Base-by-base conservation (phyloP, 495 filamentous ascomycete species). In the Penicillium angulare region DNA sequence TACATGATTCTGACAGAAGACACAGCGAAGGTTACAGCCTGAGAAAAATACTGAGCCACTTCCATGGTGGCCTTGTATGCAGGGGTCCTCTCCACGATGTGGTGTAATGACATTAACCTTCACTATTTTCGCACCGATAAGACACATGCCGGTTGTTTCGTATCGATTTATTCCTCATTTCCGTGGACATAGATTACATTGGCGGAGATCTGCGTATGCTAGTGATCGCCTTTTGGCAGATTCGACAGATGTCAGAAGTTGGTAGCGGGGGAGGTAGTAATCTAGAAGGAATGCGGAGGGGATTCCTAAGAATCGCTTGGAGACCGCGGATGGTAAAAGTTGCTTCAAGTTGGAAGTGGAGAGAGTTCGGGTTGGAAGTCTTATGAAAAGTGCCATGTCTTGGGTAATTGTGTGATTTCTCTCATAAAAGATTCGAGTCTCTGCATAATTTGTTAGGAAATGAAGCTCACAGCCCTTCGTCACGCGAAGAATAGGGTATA, bases 71-170 rank as follows among this genome's bases (percentile, higher is more conserved):
- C 87, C 87, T 62, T 90, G 86, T 29, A 90, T 82, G 61, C 86
- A 89, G 0, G 87, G 86, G 54, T 90, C 86, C 73, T 72, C 68
- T 36, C 63, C 67, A 6, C 65, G 63, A 52, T 71, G 70, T 12
- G 86, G 88, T n/a, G 86, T 86, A 47, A 91, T 87, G 17, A 84
- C 82, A 52, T 87, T 88, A 48, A 90, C 84, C 57, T 87, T 89
- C 40, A 81, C 86, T 39, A 73, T 83, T 43, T 83, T 74, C 1
- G 79, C 79, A 16, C 86, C 86, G 55, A 90, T 89, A 18, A 90
- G 67, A 58, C 87, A 90, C 56, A 81, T 69, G n/a, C 87, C 87
- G 16, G 84, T 86, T 47, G 69, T 81, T 62, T 88, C 80, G 47
- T 81, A 88, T 20, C 87, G 79, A 62, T 91, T 89, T 16, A 90